These are phyloP conservation scores for Penicillium cinerascens DNA, from an alignment of 495 filamentous ascomycete species.

Conservation along the genomic window DNA sequence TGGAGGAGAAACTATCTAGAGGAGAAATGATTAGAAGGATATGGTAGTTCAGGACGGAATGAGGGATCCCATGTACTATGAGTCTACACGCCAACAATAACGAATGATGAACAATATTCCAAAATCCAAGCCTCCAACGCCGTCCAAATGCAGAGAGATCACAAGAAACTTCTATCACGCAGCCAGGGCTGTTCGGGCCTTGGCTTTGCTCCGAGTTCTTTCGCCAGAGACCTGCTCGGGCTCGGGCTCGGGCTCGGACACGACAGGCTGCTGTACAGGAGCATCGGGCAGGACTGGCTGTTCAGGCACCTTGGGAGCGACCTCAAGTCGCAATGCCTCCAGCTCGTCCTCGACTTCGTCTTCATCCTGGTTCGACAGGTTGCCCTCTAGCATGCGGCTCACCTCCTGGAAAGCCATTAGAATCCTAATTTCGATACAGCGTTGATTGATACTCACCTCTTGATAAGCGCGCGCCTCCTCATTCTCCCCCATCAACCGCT, in stretches of 20 bases:
- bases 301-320: slow-evolving; percentile 37
- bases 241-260: slow-evolving; percentile 1
- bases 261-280: slow-evolving; percentile 16
- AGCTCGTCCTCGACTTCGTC: slow-evolving; percentile 97
- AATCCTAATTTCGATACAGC: neutral
- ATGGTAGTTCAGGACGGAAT: neutral
- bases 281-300: neutral
- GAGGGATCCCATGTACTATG: slow-evolving; percentile 2
- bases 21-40: neutral
- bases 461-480: slow-evolving; percentile 88
- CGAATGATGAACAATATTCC: slow-evolving; percentile 9
- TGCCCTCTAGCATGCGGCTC: slow-evolving; percentile 81
- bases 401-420: slow-evolving; percentile 59
- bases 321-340: slow-evolving; percentile 69
- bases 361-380: slow-evolving; percentile 88
- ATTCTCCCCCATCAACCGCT: slow-evolving; percentile 88
- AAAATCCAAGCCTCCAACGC: slow-evolving; percentile 24
- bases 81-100: slow-evolving; percentile 10
- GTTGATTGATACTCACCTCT: slow-evolving; percentile 49
- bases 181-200: slow-evolving; percentile 30
- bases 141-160: slow-evolving; percentile 15
- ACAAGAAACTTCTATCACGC: slow-evolving; percentile 18
- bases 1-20: neutral
- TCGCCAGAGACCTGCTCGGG: slow-evolving; percentile 26
- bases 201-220: slow-evolving; percentile 38